Base-by-base conservation (phyloP, 768 basidiomycete species). In the Nidularia pulvinata region DNA sequence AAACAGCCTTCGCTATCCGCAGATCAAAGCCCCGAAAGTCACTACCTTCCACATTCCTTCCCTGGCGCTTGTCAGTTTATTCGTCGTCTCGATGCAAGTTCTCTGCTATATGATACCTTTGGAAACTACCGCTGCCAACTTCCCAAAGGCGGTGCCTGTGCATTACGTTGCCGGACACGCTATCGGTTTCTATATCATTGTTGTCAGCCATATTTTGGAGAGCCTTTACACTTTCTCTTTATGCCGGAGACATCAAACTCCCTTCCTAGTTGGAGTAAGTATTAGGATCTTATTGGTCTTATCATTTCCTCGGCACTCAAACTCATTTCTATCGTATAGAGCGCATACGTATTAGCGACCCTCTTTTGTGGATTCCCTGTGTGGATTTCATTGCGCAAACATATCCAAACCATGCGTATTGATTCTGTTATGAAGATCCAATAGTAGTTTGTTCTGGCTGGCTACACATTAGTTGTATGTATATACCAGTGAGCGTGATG, bases 371-470 rank as follows among this genome's bases (percentile, higher is more conserved):
- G 91, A 0, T 75, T 73, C 49, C 84, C 85, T 0, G 72, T 83
- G 9, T 82, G 81, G 75, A 30, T 53, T 7, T 78, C 83, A 56
- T 66, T 92, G 56, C 72, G 81, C 51, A 76, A 68, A 58, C 78
- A 81, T 25, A 80, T 91, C 7, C 87, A 92, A 56, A 68, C 72
- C 33, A 83, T 84, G 13, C 78, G 89, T 2, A 93, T 93, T 43
- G 83, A 89, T 52, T 90, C 89, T 32, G 87, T 93, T 3, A 85
- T 89, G 86, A 93, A 92, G 65, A 79, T 80, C 7, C 70, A 89
- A 62, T 87, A 62, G 65, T 42, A 44, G 13, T 46, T n/a, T 30
- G 25, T 30, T 30, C 25, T 4, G 25, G 25, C 25, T 30, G 25
- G 25, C 25, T 30, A 30, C 25, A 30, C 25, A 30, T 30, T 30